Conservation (phyloP, 2,329 filamentous ascomycete species). For the Botryosphaeria dothidea region DNA sequence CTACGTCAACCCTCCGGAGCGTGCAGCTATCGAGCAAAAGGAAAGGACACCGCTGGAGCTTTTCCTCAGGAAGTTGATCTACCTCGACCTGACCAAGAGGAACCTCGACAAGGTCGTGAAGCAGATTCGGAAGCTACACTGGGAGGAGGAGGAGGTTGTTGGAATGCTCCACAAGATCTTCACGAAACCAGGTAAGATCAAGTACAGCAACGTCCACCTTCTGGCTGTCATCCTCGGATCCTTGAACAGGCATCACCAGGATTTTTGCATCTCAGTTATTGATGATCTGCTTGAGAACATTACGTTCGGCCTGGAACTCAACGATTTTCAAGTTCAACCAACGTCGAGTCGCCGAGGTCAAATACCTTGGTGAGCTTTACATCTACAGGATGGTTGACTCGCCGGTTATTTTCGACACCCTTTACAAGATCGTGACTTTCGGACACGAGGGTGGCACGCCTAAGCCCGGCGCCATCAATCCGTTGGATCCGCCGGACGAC, state of each 20-base stretch:
- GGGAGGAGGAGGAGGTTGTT: conserved; percentile 90
- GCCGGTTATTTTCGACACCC: conserved; percentile 87
- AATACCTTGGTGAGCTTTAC: conserved; percentile 94
- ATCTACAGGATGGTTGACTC: conserved; percentile 98
- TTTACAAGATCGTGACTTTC: conserved; percentile 93
- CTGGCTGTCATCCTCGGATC: conserved; percentile 87
- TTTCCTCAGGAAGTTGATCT: conserved; percentile 90
- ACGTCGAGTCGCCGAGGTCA: conserved; percentile 89
- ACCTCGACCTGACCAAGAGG: conserved; percentile 89
- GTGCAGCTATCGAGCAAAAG: conserved; percentile 93
- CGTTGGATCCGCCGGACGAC: conserved; percentile 86
- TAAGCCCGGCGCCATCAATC: conserved; percentile 72
- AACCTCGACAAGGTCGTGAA: conserved; percentile 93
- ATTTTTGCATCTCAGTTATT: conserved; percentile 87
- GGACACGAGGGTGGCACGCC: conserved; percentile 84
- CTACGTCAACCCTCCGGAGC: conserved; percentile 92
- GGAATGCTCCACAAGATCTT: conserved; percentile 84
- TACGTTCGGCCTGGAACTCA: conserved; percentile 83
- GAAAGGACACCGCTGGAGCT: conserved; percentile 91
- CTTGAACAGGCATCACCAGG: conserved; percentile 86
- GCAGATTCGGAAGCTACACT: conserved; percentile 92
- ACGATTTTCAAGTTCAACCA: conserved; percentile 98
- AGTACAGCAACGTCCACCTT: conserved; percentile 94
- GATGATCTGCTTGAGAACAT: conserved; percentile 90
- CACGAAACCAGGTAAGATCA: conserved; percentile 94